Evolutionary conservation across 2,329 filamentous ascomycete species (phyloP).

Genomic region (Colletotrichum gigasporum): DNA sequence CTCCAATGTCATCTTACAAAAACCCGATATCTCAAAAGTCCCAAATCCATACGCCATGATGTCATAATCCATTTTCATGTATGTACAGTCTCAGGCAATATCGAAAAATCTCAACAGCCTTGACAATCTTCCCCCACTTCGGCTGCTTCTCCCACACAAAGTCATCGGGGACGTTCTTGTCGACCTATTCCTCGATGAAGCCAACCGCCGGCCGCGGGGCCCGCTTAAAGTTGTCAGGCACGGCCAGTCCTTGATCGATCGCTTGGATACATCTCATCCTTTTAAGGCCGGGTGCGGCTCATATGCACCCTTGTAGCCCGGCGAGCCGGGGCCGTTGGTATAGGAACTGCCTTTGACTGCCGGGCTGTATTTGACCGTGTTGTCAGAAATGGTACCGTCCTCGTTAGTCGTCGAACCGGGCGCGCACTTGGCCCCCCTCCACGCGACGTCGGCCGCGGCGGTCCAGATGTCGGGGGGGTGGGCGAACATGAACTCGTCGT

Average conservation of each 20-base stretch:
- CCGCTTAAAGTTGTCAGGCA: not conserved
- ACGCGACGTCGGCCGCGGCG: conserved; percentile 48
- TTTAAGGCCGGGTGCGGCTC: too few species aligned
- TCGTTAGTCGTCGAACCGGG: conserved; percentile 27
- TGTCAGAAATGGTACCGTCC: too few species aligned
- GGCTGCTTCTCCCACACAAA: conserved; percentile 2
- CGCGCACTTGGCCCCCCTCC: conserved; percentile 44
- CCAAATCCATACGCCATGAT: too few species aligned
- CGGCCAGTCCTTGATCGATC: conserved; percentile 7
- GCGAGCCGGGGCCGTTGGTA: conserved; percentile 22
- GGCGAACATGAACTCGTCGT: conserved; percentile 55
- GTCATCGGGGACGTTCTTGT: not conserved
- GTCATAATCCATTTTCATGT: too few species aligned
- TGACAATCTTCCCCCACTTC: too few species aligned
- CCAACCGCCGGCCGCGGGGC: conserved; percentile 1
- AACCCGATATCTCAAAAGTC: too few species aligned
- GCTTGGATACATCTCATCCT: too few species aligned
- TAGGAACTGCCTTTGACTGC: conserved; percentile 10
- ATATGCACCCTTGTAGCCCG: conserved; percentile 12
- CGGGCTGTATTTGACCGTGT: conserved; percentile 4
- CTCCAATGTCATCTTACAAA: too few species aligned
- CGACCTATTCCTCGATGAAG: not conserved
- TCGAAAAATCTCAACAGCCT: too few species aligned
- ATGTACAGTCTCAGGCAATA: too few species aligned
- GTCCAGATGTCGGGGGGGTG: conserved; percentile 60